Evolutionary conservation across 805 yeast species (phyloP), one percentile per base, ranked within the genome.

Genomic region (Metschnikowia matae): DNA sequence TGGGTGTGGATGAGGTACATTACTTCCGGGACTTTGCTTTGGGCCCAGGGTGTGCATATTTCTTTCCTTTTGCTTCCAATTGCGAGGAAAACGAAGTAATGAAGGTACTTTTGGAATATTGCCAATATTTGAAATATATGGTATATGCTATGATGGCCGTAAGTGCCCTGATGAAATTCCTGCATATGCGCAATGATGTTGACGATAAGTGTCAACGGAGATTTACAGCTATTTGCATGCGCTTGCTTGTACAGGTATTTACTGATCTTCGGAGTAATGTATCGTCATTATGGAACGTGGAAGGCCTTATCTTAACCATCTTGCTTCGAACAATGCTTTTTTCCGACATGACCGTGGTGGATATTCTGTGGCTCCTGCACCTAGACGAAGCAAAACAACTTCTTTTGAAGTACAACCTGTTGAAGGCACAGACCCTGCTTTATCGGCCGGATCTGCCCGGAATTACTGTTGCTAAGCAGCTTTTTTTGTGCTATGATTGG

Each of bases 331-430:
- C 68, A 3, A 57, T 61, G 55, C 55, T 53, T 17, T 62, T 61
- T 39, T 59, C 63, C 29, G 66, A 63, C 33, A 54, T 58, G 47
- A 43, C 57, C 17, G 48, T 49, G 26, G 49, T 53, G 33, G 56
- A 54, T 39, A 51, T 54, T 26, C 54, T 60, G 37, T 64, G 68
- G 68, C 56, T 56, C n/a, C 50, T 55, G n/a, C 67, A 64, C 45
- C 47, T 64, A 15, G 52, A 57, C 39, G 65, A 62, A n/a, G 68
- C 68, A n/a, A 55, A 61, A 17, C 58, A 55, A 48, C 56, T 64
- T 15, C 56, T 64, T 14, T 42, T 55, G 41, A 62, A 62, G 53
- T 64, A 62, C 51, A 56, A 54, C 29, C 43, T 53, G 21, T 36
- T 57, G 31, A 53, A 62, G 48, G 41, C 48, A 5, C 58, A 51